Percentiles rank a stretch among this genome's conserved stretches.
Evolutionary conservation across 139 green algal genomes (phyloP).

Genomic region (Chlorella sp.): DNA sequence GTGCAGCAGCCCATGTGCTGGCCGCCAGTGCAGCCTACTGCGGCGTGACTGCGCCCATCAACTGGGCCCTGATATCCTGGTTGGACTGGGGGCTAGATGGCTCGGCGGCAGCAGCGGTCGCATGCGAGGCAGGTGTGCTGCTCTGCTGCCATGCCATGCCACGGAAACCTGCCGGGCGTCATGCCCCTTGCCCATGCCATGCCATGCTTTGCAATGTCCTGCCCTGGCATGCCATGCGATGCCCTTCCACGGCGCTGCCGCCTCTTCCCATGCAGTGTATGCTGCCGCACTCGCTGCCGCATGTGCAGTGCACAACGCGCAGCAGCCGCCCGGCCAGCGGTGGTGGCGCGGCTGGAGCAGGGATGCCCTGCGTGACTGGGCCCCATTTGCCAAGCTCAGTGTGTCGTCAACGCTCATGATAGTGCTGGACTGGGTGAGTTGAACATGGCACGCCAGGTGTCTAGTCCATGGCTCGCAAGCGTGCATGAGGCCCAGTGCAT

Average conservation of each 20-base stretch:
- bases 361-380: not conserved
- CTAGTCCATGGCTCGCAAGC: too few relatives aligned
- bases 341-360: conserved; percentile 22
- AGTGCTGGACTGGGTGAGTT: conserved; percentile 15
- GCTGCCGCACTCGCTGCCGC: not conserved
- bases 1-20: conserved; percentile 12
- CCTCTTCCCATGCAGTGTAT: not conserved
- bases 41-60: conserved; percentile 13
- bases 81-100: conserved; percentile 23
- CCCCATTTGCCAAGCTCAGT: conserved; percentile 2
- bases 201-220: too few relatives aligned
- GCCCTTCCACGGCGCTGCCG: too few relatives aligned
- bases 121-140: not conserved
- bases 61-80: conserved; percentile 20
- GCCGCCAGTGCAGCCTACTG: not conserved
- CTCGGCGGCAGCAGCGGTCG: conserved; percentile 8
- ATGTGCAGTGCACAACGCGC: conserved; percentile 13
- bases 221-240: too few relatives aligned
- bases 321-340: not conserved
- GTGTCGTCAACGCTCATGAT: conserved; percentile 19
- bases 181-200: too few relatives aligned
- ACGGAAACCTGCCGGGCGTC: too few relatives aligned
- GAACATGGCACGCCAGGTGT: not conserved
- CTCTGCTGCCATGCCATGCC: too few relatives aligned
- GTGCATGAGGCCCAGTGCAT: not conserved